phyloP scores from a whole-genome alignment of 768 basidiomycete species.

The Termitomyces sp. region DNA sequence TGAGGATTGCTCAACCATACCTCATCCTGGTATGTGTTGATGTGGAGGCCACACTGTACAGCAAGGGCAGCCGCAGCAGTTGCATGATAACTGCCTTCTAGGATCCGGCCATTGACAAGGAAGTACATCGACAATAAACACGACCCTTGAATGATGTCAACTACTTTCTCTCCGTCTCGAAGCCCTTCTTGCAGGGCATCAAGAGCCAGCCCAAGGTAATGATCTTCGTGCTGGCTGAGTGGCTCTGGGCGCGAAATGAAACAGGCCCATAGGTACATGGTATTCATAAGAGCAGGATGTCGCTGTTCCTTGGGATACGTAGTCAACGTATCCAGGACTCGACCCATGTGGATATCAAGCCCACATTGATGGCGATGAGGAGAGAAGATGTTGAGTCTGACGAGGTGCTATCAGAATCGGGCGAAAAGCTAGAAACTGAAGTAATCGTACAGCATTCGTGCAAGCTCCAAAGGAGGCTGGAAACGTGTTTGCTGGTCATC shows the following conservation, averaged over 20 bases:
- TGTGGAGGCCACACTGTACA: constrained; percentile 68
- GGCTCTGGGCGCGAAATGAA: constrained; percentile 71
- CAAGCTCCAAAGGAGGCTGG: constrained; percentile 53
- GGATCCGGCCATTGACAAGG: constrained; percentile 65
- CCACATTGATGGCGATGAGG: constrained; percentile 74
- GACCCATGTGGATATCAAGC: constrained; percentile 63
- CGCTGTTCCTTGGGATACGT: constrained; percentile 54
- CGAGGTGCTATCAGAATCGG: constrained; percentile 11
- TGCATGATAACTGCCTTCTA: constrained; percentile 78
- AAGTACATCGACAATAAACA: constrained; percentile 75
- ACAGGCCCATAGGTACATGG: constrained; percentile 81
- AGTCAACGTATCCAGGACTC: constrained; percentile 56
- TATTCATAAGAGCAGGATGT: constrained; percentile 74
- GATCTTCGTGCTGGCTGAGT: constrained; percentile 65
- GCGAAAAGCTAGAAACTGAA: constrained; percentile 3
- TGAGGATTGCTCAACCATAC: constrained; percentile 26
- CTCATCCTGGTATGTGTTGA: constrained; percentile 29
- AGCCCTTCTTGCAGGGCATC: constrained; percentile 62
- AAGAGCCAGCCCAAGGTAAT: constrained; percentile 62
- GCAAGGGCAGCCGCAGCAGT: constrained; percentile 71
- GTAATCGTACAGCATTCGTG: constrained; percentile 56
- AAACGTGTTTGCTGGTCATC: constrained; percentile 45
- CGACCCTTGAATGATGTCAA: constrained; percentile 75
- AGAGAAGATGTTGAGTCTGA: constrained; percentile 69
- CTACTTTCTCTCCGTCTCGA: constrained; percentile 43